phyloP scores from a whole-genome alignment of 805 yeast genomes.

The Candida namnaoensis region DNA sequence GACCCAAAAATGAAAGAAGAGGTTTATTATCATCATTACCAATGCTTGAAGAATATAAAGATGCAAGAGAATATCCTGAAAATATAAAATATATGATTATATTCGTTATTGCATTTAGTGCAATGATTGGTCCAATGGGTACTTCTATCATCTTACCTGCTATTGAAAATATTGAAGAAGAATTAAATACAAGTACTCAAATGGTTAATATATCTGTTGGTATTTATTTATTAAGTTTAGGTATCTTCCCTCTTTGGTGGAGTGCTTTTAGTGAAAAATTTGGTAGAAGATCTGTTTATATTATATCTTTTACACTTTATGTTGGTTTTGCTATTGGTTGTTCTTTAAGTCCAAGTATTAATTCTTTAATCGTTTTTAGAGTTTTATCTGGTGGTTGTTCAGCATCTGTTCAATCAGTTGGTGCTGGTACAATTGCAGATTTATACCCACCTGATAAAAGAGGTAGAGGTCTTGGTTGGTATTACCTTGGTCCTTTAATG shows the following conservation, averaged over 20 bases:
- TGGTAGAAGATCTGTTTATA: constrained; percentile 70
- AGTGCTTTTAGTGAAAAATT: constrained; percentile 65
- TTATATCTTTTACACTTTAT: constrained; percentile 56
- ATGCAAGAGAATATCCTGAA: constrained; percentile 56
- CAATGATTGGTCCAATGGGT: constrained; percentile 84
- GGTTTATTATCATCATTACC: constrained; percentile 48
- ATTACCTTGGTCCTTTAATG: constrained; percentile 70
- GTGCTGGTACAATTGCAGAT: constrained; percentile 84
- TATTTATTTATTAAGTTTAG: constrained; percentile 62
- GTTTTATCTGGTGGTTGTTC: constrained; percentile 73
- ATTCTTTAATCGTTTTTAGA: constrained; percentile 58
- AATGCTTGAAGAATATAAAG: constrained; percentile 59
- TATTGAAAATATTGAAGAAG: constrained; percentile 44
- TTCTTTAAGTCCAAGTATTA: constrained; percentile 54
- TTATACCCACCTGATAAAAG: constrained; percentile 57
- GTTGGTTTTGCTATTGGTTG: constrained; percentile 65
- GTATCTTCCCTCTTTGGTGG: constrained; percentile 88
- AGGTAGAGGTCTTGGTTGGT: constrained; percentile 74
- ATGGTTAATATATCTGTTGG: constrained; percentile 77
- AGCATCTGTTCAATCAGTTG: constrained; percentile 82
- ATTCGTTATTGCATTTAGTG: constrained; percentile 60
- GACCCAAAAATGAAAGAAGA: constrained; percentile 22
- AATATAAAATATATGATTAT: constrained; percentile 46
- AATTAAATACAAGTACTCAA: constrained; percentile 46
- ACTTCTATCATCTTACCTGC: constrained; percentile 80